Conservation (phyloP, 2,329 filamentous ascomycete species). For the Elsinoe australis region DNA sequence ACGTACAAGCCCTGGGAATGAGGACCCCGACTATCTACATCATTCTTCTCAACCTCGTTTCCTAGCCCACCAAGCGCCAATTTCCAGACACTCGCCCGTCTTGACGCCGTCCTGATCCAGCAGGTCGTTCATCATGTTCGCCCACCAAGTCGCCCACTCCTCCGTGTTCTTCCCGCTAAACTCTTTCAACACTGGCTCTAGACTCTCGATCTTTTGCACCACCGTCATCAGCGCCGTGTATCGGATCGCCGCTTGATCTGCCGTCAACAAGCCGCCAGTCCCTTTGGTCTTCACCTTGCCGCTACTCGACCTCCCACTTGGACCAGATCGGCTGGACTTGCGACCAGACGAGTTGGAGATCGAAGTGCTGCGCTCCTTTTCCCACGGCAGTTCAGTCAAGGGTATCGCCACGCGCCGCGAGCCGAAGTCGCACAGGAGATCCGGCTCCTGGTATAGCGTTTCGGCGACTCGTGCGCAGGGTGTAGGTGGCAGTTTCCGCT, state of each 20-base stretch:
- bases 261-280: slow-evolving; percentile 22
- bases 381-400: slow-evolving; percentile 77
- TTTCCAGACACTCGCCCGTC: slow-evolving; percentile 74
- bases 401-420: slow-evolving; percentile 79
- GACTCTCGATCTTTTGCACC: slow-evolving; percentile 72
- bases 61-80: slow-evolving; percentile 57
- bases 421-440: slow-evolving; percentile 59
- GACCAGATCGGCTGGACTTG: slow-evolving; percentile 21
- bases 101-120: slow-evolving; percentile 65
- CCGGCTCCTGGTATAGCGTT: slow-evolving; percentile 73
- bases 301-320: slow-evolving; percentile 20
- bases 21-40: too few species aligned
- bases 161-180: slow-evolving; percentile 79
- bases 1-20: slow-evolving; percentile 8
- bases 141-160: slow-evolving; percentile 87
- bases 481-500: slow-evolving; percentile 59
- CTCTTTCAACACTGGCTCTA: slow-evolving; percentile 76
- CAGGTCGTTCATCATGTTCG: slow-evolving; percentile 77
- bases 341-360: slow-evolving; percentile 44
- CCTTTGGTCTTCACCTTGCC: slow-evolving; percentile 21
- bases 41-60: too few species aligned
- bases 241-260: slow-evolving; percentile 62
- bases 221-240: slow-evolving; percentile 74
- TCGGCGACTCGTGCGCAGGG: slow-evolving; percentile 72
- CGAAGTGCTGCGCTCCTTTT: slow-evolving; percentile 41